Percentiles rank a stretch among this genome's conserved stretches.
Conservation (phyloP, 177 flowering plant species). For the Vitis hybrid region DNA sequence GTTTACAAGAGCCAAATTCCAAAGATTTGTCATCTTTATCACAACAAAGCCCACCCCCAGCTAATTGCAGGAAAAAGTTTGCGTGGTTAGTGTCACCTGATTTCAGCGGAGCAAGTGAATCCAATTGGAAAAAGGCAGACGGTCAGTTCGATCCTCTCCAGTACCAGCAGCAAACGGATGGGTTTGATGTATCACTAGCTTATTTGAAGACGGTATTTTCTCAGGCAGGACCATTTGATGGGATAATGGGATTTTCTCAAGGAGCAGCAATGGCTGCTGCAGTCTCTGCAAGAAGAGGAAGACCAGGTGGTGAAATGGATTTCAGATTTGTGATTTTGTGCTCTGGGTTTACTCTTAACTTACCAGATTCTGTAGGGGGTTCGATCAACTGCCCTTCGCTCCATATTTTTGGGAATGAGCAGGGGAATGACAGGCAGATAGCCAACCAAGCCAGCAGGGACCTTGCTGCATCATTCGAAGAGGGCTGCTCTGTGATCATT, state of each 20-base stretch:
- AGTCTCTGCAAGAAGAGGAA: conserved; percentile 40
- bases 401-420: conserved; percentile 72
- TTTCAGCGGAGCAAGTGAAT: conserved; percentile 19
- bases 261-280: conserved; percentile 91
- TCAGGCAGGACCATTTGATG: conserved; percentile 79
- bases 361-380: conserved; percentile 26
- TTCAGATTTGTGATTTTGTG: conserved; percentile 77
- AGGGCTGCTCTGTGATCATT: conserved; percentile 49
- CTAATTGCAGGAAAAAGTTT: conserved; percentile 61
- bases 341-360: conserved; percentile 69
- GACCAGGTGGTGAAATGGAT: conserved; percentile 30
- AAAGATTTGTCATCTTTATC: conserved; percentile 6
- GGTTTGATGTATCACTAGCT: conserved; percentile 56
- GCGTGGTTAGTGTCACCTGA: conserved; percentile 76
- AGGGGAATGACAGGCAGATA: conserved; percentile 79
- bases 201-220: conserved; percentile 50
- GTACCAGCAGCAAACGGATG: conserved; percentile 74
- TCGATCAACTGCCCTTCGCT: conserved; percentile 75
- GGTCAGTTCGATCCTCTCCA: conserved; percentile 77
- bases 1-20: conserved; percentile 14
- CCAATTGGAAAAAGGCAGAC: conserved; percentile 56
- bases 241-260: conserved; percentile 92
- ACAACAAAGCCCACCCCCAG: conserved; percentile 38
- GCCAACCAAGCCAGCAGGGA: conserved; percentile 50
- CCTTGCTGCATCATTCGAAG: conserved; percentile 59